Conservation (phyloP, 768 basidiomycete genomes). For the Kwoniella bestiolae region DNA sequence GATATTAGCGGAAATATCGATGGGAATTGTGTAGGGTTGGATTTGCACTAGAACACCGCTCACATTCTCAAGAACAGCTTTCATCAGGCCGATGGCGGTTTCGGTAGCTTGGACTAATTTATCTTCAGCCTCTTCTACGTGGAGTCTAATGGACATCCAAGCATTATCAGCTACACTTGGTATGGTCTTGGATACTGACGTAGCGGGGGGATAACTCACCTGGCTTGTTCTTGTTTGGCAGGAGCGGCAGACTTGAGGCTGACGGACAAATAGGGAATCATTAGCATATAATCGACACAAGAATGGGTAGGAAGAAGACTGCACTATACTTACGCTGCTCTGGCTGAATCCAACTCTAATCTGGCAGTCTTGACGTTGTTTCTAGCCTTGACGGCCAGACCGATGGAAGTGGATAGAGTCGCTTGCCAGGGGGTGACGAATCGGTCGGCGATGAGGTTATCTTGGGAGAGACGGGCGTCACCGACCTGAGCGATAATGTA, state of each 20-base stretch:
- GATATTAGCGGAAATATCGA: too few species aligned
- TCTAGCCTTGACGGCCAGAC: slow-evolving; percentile 85
- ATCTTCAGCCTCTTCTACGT: slow-evolving; percentile 68
- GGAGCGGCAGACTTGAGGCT: slow-evolving; percentile 80
- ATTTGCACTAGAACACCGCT: slow-evolving; percentile 55
- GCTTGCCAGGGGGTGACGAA: slow-evolving; percentile 63
- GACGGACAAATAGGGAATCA: not conserved
- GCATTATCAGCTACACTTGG: not conserved
- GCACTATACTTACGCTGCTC: slow-evolving; percentile 47
- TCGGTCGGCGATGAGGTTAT: slow-evolving; percentile 66
- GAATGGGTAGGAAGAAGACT: not conserved
- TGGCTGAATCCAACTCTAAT: slow-evolving; percentile 83
- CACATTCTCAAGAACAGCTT: slow-evolving; percentile 97
- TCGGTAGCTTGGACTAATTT: slow-evolving; percentile 98
- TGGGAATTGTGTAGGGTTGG: too few species aligned
- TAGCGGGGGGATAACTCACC: too few species aligned
- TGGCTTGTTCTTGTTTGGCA: slow-evolving; percentile 83
- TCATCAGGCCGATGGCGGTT: slow-evolving; percentile 94
- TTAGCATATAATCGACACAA: not conserved
- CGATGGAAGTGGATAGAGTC: slow-evolving; percentile 79
- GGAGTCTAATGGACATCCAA: slow-evolving; percentile 62
- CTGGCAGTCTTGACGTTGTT: slow-evolving; percentile 62
- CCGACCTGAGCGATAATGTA: slow-evolving; percentile 61
- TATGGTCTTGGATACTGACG: not conserved
- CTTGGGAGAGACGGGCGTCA: slow-evolving; percentile 77